A percentile compares a stretch with the other conserved stretches of the same genome.
Conservation (phyloP, 345 rosid genomes). For the Excoecaria agallocha region DNA sequence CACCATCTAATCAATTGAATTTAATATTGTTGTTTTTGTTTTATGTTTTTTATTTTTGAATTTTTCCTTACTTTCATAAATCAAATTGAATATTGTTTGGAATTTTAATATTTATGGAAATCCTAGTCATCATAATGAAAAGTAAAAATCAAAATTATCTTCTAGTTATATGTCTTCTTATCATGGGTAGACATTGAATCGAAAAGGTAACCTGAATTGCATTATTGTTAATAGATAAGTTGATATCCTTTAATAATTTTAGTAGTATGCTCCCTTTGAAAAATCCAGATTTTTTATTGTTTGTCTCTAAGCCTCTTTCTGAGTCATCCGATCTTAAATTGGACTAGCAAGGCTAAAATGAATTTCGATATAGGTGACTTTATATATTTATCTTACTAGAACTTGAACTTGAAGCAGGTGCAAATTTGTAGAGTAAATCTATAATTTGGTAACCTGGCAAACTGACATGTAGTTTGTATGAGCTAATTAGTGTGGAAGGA, state of each 20-base stretch:
- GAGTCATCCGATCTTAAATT: neutral
- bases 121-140: neutral
- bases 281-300: neutral
- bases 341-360: neutral
- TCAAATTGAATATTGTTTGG: neutral
- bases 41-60: neutral
- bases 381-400: neutral
- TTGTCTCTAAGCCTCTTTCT: neutral
- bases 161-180: neutral
- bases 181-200: neutral
- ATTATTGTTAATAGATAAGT: neutral
- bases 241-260: neutral
- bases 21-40: no score
- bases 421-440: neutral
- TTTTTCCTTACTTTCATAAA: neutral
- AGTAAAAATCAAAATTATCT: neutral
- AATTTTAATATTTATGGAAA: neutral
- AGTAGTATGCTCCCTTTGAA: neutral
- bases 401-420: constrained; percentile 3
- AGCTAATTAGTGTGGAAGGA: neutral
- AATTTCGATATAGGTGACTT: neutral
- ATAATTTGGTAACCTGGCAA: neutral
- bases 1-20: no score
- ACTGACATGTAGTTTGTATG: neutral
- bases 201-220: neutral